phyloP scores from a whole-genome alignment of 1,284 basidiomycete species.

The Apiotrichum sp. region DNA sequence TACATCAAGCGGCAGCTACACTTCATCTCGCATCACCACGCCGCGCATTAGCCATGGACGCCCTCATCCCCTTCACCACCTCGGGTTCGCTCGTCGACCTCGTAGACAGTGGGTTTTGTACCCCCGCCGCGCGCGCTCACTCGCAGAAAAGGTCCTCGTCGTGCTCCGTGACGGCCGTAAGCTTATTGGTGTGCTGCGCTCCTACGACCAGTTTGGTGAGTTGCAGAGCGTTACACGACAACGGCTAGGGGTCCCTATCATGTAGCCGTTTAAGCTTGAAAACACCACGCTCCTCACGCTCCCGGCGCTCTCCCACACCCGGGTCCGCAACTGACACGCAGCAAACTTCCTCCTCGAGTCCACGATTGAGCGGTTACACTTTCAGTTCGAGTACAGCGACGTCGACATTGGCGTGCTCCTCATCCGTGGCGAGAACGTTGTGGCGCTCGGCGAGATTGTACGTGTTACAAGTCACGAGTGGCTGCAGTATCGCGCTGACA shows the following conservation, averaged over 20 bases:
- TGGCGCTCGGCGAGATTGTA: slow-evolving; percentile 93
- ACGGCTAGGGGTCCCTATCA: no score
- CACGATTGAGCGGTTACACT: slow-evolving; percentile 55
- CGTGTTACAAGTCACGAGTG: slow-evolving; percentile 41
- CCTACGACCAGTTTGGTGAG: slow-evolving; percentile 98
- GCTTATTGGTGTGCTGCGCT: slow-evolving; percentile 88
- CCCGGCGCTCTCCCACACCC: no score
- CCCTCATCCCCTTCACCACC: slow-evolving; percentile 91
- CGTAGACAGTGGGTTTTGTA: slow-evolving; percentile 87
- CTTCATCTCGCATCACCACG: no score
- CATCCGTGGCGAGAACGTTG: slow-evolving; percentile 97
- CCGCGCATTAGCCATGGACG: slow-evolving; percentile 60
- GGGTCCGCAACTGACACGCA: slow-evolving; percentile 37
- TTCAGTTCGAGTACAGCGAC: slow-evolving; percentile 40
- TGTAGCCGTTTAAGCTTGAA: no score
- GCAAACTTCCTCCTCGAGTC: slow-evolving; percentile 90
- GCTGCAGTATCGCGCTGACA: background rate
- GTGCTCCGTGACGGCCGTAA: slow-evolving; percentile 94
- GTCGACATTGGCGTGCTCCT: slow-evolving; percentile 60
- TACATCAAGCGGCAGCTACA: no score
- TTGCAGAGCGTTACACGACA: slow-evolving; percentile 5
- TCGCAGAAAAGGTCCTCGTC: slow-evolving; percentile 93
- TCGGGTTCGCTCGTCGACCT: slow-evolving; percentile 94
- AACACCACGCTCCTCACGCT: no score
- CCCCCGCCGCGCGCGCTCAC: slow-evolving; percentile 1